Base-by-base conservation (phyloP, 495 filamentous ascomycete species). In the Aspergillus nanangensis region DNA sequence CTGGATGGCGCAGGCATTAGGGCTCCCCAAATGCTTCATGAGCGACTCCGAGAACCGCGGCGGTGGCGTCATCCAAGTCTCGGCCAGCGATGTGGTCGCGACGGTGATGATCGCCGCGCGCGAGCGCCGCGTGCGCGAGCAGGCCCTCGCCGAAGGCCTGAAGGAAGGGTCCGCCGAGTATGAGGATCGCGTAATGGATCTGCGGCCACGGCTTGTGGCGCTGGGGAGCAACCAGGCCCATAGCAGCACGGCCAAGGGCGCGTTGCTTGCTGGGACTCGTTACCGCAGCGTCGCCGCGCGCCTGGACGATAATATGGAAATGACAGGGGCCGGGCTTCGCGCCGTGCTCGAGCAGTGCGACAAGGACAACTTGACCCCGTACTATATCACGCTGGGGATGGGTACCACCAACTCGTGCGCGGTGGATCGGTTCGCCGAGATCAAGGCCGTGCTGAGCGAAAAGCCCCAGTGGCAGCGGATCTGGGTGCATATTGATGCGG, bases 401-500 rank as follows among this genome's bases (percentile, higher is more conserved):
- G 93, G 93, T 29, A 93, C 88, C 0, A 98, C 93, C 4, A 81
- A 84, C 37, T 88, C 89, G 0, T 96, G 93, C 63, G 88, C 88
- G 3, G 71, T 92, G 23, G 93, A 98, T 69, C 79, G 85, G 32
- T 87, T 94, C 53, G 70, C 64, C 0, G 83, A 84, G 38, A 83
- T 96, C 57, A 78, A 78, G 17, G 70, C 73, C 2, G 75, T 86
- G 3, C 67, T 87, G 21, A 67, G 71, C 29, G 83, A 86, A 44
- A 77, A 79, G 41, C 78, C 77, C 7, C 63, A 68, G 8, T 73
- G 70, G 69, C 64, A 64, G 50, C 66, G 80, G 39, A 76, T 90
- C 29, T 98, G 93, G 93, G 84, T 96, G 23, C 93, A 98, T 62
- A 80, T 96, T n/a, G 93, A 96, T 68, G 93, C 90, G 2, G 93